Evolutionary conservation across 1,284 basidiomycete species (phyloP), one percentile per base, ranked within the genome.

Genomic region (Phellinidium pouzarii): DNA sequence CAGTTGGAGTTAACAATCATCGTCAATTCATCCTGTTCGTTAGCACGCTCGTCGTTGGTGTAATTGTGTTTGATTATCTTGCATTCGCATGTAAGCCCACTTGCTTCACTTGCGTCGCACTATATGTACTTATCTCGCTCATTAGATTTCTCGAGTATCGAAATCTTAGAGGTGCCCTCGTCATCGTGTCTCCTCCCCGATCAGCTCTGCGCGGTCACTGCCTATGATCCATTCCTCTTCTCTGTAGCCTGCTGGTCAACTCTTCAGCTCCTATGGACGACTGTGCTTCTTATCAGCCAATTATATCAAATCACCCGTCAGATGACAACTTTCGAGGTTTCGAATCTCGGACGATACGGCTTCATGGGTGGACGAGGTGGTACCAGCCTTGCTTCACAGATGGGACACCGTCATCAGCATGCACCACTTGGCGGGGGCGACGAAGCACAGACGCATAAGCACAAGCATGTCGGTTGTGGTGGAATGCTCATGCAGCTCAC

Each of bases 291-390:
- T 47, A 76, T 76, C 34, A 84, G 84, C 4, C 96, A 99, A 63
- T 73, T 86, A 37, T 96, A 91, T 88, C 95, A 98, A 69, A 81
- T 98, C 50, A 79, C 85, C 7, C 79, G 88, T 17, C 95, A 99
- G 65, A 91, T 99, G 82, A 99, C 95, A 0, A 97, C 95, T 0
- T 79, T 96, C 53, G 95, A 99, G 65, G 91, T 98, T 4, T 88
- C 85, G 54, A 99, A 99, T 65, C 80, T 98, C 2, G 93, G 94
- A 0, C 78, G 95, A 46, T 97, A 87, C 63, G 95, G 96, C 2
- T 98, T 85, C 72, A 97, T 99, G 93, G 96, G 95, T 44, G 94
- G 94, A 0, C 83, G 90, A 26, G 92, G 91, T 0, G 90, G 91
- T 4, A 78, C 78, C 1, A 80, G 75, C 49, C 67, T 87, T 17